phyloP scores from a whole-genome alignment of 495 filamentous ascomycete genomes.

The Aspergillus ostianus region DNA sequence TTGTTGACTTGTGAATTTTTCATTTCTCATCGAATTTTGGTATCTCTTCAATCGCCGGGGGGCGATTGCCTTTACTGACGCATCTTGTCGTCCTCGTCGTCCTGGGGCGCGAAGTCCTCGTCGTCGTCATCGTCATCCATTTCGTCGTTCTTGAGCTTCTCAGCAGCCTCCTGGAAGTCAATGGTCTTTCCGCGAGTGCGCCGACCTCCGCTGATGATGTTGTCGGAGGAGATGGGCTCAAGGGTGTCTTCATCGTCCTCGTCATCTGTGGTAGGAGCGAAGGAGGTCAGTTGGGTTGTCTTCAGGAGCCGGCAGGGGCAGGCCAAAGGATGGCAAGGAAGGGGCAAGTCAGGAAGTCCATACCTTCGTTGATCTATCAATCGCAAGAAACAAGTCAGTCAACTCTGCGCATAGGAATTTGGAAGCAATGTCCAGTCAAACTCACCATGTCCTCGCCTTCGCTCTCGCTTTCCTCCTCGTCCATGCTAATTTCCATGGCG shows the following conservation, averaged over 20 bases:
- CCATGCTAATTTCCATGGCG: conserved; percentile 60
- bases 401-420: not conserved
- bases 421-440: not conserved
- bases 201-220: conserved; percentile 75
- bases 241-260: conserved; percentile 79
- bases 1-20: conserved; percentile 3
- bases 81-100: conserved; percentile 44
- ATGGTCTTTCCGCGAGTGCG: conserved; percentile 85
- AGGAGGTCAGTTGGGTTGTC: not conserved
- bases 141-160: conserved; percentile 52
- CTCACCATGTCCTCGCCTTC: conserved; percentile 64
- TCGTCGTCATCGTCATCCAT: conserved; percentile 78
- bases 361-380: not conserved
- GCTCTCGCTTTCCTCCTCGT: conserved; percentile 63
- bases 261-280: conserved; percentile 37
- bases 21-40: not conserved
- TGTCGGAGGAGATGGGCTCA: conserved; percentile 83
- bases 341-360: not conserved
- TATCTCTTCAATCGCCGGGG: not conserved
- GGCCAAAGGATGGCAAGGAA: not conserved
- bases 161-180: conserved; percentile 79
- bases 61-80: conserved; percentile 32
- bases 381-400: not conserved
- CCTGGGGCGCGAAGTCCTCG: conserved; percentile 47
- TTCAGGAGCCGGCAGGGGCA: not conserved